Evolutionary conservation across 2,329 filamentous ascomycete genomes (phyloP), one percentile per base, ranked within the genome.

Genomic region (Podosphaera xanthii): DNA sequence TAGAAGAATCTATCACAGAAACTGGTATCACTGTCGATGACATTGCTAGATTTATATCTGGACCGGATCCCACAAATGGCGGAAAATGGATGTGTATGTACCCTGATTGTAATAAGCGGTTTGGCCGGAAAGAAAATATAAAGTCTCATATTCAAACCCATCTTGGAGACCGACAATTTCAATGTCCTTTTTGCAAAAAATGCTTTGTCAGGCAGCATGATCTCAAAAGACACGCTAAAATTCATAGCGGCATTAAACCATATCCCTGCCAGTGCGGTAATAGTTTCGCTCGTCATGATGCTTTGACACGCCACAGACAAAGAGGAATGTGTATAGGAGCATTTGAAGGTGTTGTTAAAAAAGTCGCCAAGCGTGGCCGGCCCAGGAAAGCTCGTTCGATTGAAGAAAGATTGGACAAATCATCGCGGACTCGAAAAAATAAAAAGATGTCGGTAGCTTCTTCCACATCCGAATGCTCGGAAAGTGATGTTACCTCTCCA

Each of bases 111-210:
- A 80, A 83, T 65, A 94, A 95, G 71, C 81, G 83, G 58, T 97
- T 98, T 69, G 91, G 90, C n/a, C 82, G 92, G 65, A 94, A 96
- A 71, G 92, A 98, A 71, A 97, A 98, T 72, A 96, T 97, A 75
- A 94, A 95, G 70, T 94, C 90, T 0, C 92, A 98, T 70, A 87
- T 98, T 12, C 92, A 98, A 72, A 98, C 92, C 2, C 92, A 98
- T 72, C 83, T 98, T 63, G 92, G 94, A 67, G 92, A 98, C 70
- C 81, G 92, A 55, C 92, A 96, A 70, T 98, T 88, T 73, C 84
- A 87, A 71, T 98, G 92, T 72, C 89, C 91, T 53, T 84, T 86
- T 59, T 98, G 92, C 74, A 78, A 85, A 58, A 97, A 97, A 73
- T 91, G 89, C 72, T 98, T 98, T 70, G 92, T 97, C 49, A 84